Base-by-base conservation (phyloP, 2,329 filamentous ascomycete species). In the Claviceps africana region DNA sequence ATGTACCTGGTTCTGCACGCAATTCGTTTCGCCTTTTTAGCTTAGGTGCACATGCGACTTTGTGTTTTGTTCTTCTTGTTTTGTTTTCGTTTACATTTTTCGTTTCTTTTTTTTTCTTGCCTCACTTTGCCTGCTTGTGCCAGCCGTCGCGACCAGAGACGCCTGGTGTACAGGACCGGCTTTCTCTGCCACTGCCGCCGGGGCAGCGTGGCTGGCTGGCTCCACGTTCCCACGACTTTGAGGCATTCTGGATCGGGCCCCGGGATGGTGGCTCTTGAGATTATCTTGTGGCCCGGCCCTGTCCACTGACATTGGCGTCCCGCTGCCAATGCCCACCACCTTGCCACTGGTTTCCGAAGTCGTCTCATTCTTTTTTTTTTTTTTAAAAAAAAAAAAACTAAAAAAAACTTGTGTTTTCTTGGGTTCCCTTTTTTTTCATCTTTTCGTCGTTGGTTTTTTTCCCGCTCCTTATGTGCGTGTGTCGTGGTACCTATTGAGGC, bases 241-340 rank as follows among this genome's bases (percentile, higher is more conserved):
- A 31, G 48, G 30, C 48, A 22, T 45, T 50, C 33, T 47, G 40
- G 35, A 51, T 48, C 45, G 46, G 31, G 45, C 40, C 46, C 49
- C 19, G 46, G 49, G 17, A 33, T 45, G 49, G 53, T 51, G 53
- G 45, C 45, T 49, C 42, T n/a, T 52, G 50, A 50, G 53, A 54
- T 51, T 51, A 42, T 31, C 31, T 21, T 33, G 45, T 47, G 45
- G 28, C 48, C 48, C 37, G 47, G 46, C 52, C 48, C 48, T 51
- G 49, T 21, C 48, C 37, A 51, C 28, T 33, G 17, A 51, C 40
- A 51, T 51, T 48, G 48, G 52, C 49, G 48, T 53, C 51, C 48
- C 43, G 47, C 43, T 42, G 51, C 43, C 47, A 50, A 44, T 53
- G 40, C 40, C 40, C 51, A 47, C 47, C 48, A 43, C 15, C 28